Evolutionary conservation across 306 rosid genomes (phyloP), one percentile per base, ranked within the genome.

Genomic region (Spatholobus suberectus): DNA sequence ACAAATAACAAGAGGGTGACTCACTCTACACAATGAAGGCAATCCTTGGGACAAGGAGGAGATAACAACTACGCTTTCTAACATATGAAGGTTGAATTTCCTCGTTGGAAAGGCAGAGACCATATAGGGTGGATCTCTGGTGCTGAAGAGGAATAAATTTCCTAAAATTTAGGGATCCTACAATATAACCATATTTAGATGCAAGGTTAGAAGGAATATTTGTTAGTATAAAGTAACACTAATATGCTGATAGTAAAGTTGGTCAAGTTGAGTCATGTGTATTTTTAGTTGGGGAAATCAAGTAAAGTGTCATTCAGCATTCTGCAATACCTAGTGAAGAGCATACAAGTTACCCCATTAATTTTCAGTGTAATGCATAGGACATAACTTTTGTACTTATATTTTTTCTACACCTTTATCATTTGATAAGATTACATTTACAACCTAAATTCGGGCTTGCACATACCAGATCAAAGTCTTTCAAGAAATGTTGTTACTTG

Each of bases 1-100:
- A 81, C 41, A 58, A 47, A 66, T 51, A 79, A 15, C 24, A 74
- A 74, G 26, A n/a, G 80, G 37, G 57, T 38, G 59, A 38, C 69
- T 40, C 24, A 52, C 80, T 37, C 55, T 73, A 73, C 55, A 51
- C 0, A 37, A 52, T 37, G 43, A 51, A 81, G 69, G 55, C 58
- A 63, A 18, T 24, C 69, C 65, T 24, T 9, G 75, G 55, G 52
- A 73, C 38, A 65, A 1, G 55, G 73, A 71, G 73, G 17, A 59
- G 26, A 58, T 58, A 40, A 76, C 17, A 46, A 71, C 37, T 5
- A 41, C 18, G 23, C 37, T 27, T 23, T 41, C 35, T 29, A 58
- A 55, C 34, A 12, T 26, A n/a, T 8, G 37, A 27, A 24, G 59
- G 6, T 18, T 70, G 61, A 54, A 41, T 49, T 57, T 80, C 62